A percentile compares a stretch with the other conserved stretches of the same genome.
phyloP scores from a whole-genome alignment of 495 filamentous ascomycete genomes.

The Saxispiralis lemnorum region DNA sequence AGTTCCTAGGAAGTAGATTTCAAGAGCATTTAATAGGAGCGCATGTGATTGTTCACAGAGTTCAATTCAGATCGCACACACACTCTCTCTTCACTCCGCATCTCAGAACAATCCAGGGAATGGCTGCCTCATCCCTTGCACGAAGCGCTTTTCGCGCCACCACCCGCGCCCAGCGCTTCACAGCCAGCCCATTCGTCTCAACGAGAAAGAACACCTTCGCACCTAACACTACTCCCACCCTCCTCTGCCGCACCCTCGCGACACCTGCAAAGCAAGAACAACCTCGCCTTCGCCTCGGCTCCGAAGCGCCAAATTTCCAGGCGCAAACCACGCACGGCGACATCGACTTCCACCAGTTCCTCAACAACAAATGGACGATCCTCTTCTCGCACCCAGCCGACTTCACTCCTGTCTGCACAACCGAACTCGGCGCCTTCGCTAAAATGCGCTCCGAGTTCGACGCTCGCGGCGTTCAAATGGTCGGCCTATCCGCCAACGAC shows the following conservation, averaged over 20 bases:
- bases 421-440: slow-evolving; percentile 50
- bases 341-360: slow-evolving; percentile 41
- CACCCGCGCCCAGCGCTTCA: slow-evolving; percentile 6
- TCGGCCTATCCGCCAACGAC: slow-evolving; percentile 44
- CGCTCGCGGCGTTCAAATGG: slow-evolving; percentile 46
- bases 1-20: too few relatives aligned
- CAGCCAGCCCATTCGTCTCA: slow-evolving; percentile 7
- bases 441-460: slow-evolving; percentile 45
- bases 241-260: slow-evolving; percentile 24
- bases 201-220: too few relatives aligned
- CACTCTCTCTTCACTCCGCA: too few relatives aligned
- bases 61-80: too few relatives aligned
- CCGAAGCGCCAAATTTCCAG: slow-evolving; percentile 46
- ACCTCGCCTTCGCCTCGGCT: slow-evolving; percentile 43
- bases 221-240: slow-evolving; percentile 11
- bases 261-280: slow-evolving; percentile 33
- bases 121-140: too few relatives aligned
- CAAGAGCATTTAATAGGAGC: too few relatives aligned
- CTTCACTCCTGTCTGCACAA: slow-evolving; percentile 55
- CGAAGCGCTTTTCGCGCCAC: too few relatives aligned
- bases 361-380: slow-evolving; percentile 44
- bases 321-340: slow-evolving; percentile 48
- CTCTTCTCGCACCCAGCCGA: slow-evolving; percentile 55
- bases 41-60: too few relatives aligned
- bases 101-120: too few relatives aligned